Conservation (phyloP, 331 rosid species). For the Rhamnella rubrinervis region DNA sequence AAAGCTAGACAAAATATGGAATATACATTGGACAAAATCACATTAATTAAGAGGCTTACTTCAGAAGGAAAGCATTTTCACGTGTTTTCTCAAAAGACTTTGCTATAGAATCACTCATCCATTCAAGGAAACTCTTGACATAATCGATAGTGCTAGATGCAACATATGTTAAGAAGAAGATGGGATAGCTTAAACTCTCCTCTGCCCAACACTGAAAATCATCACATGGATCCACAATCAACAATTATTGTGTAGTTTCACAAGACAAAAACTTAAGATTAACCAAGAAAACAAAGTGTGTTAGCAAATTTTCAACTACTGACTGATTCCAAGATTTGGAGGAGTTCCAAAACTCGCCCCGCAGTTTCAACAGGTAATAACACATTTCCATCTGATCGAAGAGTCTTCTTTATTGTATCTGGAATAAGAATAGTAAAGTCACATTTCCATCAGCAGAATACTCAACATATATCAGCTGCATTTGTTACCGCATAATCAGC, state of each 20-base stretch:
- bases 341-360: constrained; percentile 85
- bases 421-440: constrained; percentile 26
- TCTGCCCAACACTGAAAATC: constrained; percentile 89
- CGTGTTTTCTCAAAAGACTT: constrained; percentile 95
- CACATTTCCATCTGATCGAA: constrained; percentile 81
- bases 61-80: constrained; percentile 83
- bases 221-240: constrained; percentile 30
- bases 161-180: constrained; percentile 79
- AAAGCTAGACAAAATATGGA: neutral
- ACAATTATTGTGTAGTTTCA: neutral
- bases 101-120: constrained; percentile 99
- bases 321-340: constrained; percentile 82
- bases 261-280: neutral
- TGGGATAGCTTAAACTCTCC: constrained; percentile 72
- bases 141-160: constrained; percentile 91
- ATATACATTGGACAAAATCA: constrained; percentile 14
- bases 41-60: constrained; percentile 54
- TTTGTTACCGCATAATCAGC: neutral
- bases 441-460: neutral
- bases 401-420: constrained; percentile 83
- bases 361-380: constrained; percentile 87
- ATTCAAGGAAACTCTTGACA: constrained; percentile 90
- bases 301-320: constrained; percentile 34
- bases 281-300: neutral
- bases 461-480: constrained; percentile 2